Conservation (phyloP, 1,284 basidiomycete genomes). For the Fereydounia khargensis region DNA sequence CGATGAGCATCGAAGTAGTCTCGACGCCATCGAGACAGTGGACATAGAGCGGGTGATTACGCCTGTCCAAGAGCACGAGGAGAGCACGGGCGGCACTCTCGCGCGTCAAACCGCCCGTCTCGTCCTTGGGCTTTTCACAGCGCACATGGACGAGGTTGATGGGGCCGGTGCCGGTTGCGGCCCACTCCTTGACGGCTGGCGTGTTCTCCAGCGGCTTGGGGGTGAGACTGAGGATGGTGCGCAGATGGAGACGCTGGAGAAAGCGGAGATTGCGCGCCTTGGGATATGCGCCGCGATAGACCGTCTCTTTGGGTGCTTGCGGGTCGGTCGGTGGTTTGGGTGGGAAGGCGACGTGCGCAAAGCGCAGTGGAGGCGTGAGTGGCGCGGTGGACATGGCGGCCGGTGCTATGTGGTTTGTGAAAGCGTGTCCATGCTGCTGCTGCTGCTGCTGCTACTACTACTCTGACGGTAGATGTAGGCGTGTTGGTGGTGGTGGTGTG, state of each 20-base stretch:
- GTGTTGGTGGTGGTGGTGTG: not conserved
- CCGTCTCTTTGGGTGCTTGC: constrained; percentile 16
- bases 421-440: too few relatives aligned
- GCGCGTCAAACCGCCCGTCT: constrained; percentile 44
- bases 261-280: constrained; percentile 48
- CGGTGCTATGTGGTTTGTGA: too few relatives aligned
- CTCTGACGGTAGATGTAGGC: too few relatives aligned
- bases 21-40: constrained; percentile 55
- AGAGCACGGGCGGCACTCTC: constrained; percentile 47
- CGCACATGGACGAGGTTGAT: constrained; percentile 43
- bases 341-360: constrained; percentile 40
- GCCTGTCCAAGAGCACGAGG: constrained; percentile 36
- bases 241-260: constrained; percentile 43
- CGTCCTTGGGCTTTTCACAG: constrained; percentile 53
- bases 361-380: constrained; percentile 45
- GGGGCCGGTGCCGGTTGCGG: constrained; percentile 1
- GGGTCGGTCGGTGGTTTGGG: not conserved
- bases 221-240: constrained; percentile 50
- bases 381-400: constrained; percentile 27
- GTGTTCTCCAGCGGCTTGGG: constrained; percentile 49
- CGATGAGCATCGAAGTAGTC: constrained; percentile 45
- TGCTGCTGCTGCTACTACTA: too few relatives aligned
- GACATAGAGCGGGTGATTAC: constrained; percentile 50
- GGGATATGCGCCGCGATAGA: constrained; percentile 54
- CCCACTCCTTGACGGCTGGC: constrained; percentile 29